Base-by-base conservation (phyloP, 108 stramenopile species). In the Chaetoceros tenuissimus region DNA sequence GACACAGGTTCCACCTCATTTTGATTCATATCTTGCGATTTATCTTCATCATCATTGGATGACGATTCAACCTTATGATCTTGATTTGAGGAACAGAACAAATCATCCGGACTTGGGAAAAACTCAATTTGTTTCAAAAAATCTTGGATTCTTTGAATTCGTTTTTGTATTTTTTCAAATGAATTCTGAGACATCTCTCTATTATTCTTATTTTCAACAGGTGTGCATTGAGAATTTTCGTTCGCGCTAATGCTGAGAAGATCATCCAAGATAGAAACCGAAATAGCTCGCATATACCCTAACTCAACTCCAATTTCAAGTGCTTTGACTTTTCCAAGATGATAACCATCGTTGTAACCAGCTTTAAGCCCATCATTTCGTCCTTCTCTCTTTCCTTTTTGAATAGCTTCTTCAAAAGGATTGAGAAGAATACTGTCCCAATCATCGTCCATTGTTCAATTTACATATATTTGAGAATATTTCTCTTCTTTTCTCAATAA, bases 231-330 rank as follows among this genome's bases (percentile, higher is more conserved):
- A 2, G 18, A 1, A 27, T 17, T 19, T 60, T 8, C 23, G 48
- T 8, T 7, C 10, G 7, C 8, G 53, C n/a, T 55, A 5, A 27
- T 55, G 53, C n/a, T 55, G 10, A 7, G n/a, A 7, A 10, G n/a
- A 10, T 29, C n/a, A 30, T 10, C n/a, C n/a, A 8, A 3, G 21
- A 55, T 55, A 5, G 53, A n/a, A 28, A 22, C 26, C 16, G 18
- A 29, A 5, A 30, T 7, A 30, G 26, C 29, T n/a, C 44, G 27
- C 10, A 68, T 59, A 43, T 69, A 78, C 3, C 77, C 77, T 29
- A 78, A 31, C 59, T 78, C 77, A 52, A 78, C 51, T 24, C 77
- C 77, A 44, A 59, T 63, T 27, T 78, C 77, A 3, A 78, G 25
- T 17, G 66, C 77, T 23, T 68, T 78, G 13, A 21, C 31, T 48